Base-by-base conservation (phyloP, 768 basidiomycete genomes). In the Tubosaeta brunneosetosa region DNA sequence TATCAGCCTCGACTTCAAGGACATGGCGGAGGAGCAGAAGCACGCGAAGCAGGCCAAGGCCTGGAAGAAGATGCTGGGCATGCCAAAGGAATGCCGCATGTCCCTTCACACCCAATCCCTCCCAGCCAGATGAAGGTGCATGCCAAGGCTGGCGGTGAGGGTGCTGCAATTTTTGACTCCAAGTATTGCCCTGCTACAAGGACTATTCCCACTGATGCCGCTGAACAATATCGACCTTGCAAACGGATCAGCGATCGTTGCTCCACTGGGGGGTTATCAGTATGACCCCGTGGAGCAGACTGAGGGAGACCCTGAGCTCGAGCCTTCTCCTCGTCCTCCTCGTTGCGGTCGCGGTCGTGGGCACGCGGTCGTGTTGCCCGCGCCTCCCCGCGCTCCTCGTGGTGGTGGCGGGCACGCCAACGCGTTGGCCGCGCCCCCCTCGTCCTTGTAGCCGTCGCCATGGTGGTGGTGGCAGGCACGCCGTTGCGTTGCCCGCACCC, bases 231-330 rank as follows among this genome's bases (percentile, higher is more conserved):
- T 86, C 51, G 75, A 74, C 9, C 82, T 94, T 22, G 89, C 91
- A 8, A 89, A 94, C 62, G 86, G 84, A 60, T 82, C 84, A 19
- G 79, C 73, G 25, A 70, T 94, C 52, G 74, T 81, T 25, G 80
- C 86, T 7, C 89, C 91, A n/a, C 78, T 93, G 26, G 82, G 83
- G 8, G 88, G 88, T 1, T 94, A 92, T 70, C 89, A 91, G 70
- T 93, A 93, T 59, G 80, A 93, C 50, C 88, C 90, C 29, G 86
- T 93, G 46, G 88, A 90, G 66, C 44, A 57, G 57, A 51, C n/a
- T 12, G 36, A 37, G n/a, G 85, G 87, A 55, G 87, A 90, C 66
- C 82, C 84, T 60, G 86, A 86, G 50, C 72, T 92, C 57, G 88
- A 92, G 71, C 84, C 85, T n/a, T n/a, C n/a, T n/a, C n/a, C n/a